These are phyloP conservation scores for Talaromyces sp. DNA, from an alignment of 2,329 filamentous ascomycete species.

Conservation along the genomic window DNA sequence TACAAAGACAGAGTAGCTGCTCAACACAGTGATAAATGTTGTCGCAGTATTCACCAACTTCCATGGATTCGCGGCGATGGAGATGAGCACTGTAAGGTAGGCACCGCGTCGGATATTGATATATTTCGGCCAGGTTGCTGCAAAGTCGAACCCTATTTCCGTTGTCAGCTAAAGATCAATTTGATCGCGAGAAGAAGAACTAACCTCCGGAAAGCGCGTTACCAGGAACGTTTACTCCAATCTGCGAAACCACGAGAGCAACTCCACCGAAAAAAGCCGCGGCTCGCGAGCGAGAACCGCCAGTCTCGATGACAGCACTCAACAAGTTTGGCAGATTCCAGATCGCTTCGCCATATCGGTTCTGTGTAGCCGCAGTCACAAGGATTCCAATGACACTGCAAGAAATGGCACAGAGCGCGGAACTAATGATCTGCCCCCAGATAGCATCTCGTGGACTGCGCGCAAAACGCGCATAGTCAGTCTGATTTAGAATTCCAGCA, in stretches of 20 bases:
- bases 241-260: slow-evolving; percentile 29
- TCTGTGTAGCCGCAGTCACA: slow-evolving; percentile 32
- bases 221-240: slow-evolving; percentile 29
- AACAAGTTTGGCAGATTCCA: slow-evolving; percentile 31
- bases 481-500: slow-evolving; percentile 34
- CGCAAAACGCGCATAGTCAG: slow-evolving; percentile 34
- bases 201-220: slow-evolving; percentile 27
- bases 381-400: slow-evolving; percentile 31
- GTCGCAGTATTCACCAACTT: slow-evolving; percentile 27
- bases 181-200: neutral
- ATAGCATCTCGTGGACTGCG: slow-evolving; percentile 26
- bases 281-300: slow-evolving; percentile 26
- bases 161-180: neutral
- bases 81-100: slow-evolving; percentile 46
- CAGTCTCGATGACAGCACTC: slow-evolving; percentile 26
- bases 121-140: slow-evolving; percentile 53
- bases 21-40: slow-evolving; percentile 26
- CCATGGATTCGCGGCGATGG: slow-evolving; percentile 28
- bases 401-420: slow-evolving; percentile 26
- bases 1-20: slow-evolving; percentile 46
- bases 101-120: slow-evolving; percentile 58
- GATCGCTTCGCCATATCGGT: slow-evolving; percentile 28
- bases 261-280: slow-evolving; percentile 28
- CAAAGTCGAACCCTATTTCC: slow-evolving; percentile 53
- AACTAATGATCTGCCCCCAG: slow-evolving; percentile 28